Evolutionary conservation across 164 flowering plant genomes (phyloP), one percentile per base, ranked within the genome.

Genomic region (Chimonanthus praecox): DNA sequence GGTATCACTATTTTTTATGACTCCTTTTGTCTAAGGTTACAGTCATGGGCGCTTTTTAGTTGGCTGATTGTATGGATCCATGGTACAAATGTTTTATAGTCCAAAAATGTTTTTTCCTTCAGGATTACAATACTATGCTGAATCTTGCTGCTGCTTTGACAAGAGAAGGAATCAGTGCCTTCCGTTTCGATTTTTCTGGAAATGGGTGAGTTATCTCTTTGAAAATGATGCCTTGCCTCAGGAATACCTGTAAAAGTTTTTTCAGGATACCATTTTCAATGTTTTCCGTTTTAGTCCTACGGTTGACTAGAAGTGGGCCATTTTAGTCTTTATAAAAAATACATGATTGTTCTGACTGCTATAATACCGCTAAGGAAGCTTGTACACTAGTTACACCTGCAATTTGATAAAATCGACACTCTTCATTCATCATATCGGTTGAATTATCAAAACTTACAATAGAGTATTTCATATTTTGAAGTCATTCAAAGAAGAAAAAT

Each of bases 131-230:
- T 51, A 85, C 88, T 4, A 80, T 89, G 84, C 76, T 77, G 80
- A 85, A 71, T 77, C 84, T 93, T 70, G 91, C 94, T 51, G 71
- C 72, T 77, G 88, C 89, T 58, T 68, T 91, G 63, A 86, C 78
- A 43, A 85, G 77, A 61, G 82, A 84, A 77, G 88, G 94, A 74
- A 85, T 89, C 73, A 86, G 87, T 78, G 87, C 85, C 71, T 88
- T 87, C 75, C 93, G 94, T 73, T 93, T 91, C 75, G 98, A 93
- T 79, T 93, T 93, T 78, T 78, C 97, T 67, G 97, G 97, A 64
- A 90, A 92, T 60, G 97, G 97, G 97, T 92, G 79, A 78, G 85
- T 15, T 51, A 11, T 51, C 8, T 58, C 46, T 43, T 58, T 49
- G 61, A 51, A 49, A 50, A 49, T 68, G 70, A 68, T 8, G 50